Evolutionary conservation across 345 rosid genomes (phyloP).

Genomic region (Hevea brasiliensis): DNA sequence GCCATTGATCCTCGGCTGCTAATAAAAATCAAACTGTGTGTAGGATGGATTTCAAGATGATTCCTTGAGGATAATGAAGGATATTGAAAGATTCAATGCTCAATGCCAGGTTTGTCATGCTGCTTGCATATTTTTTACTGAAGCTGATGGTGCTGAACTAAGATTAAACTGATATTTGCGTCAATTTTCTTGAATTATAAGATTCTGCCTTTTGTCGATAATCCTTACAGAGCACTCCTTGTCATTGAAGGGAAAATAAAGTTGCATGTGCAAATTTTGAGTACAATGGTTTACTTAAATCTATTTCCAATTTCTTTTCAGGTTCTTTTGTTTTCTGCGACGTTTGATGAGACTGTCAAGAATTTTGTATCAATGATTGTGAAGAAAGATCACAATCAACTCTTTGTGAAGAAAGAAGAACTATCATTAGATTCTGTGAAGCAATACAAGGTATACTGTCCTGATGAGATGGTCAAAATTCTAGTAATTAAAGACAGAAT

Average conservation of each 20-base stretch:
- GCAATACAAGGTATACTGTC: constrained; percentile 86
- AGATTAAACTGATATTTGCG: neutral
- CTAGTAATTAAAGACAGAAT: constrained; percentile 74
- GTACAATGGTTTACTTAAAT: neutral
- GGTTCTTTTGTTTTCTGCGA: constrained; percentile 95
- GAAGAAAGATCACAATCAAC: constrained; percentile 67
- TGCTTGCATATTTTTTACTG: constrained; percentile 10
- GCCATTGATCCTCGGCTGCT: constrained; percentile 11
- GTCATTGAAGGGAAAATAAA: neutral
- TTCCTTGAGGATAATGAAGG: constrained; percentile 84
- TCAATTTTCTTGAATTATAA: neutral
- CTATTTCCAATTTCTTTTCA: constrained; percentile 24
- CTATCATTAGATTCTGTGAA: constrained; percentile 78
- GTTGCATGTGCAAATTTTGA: neutral
- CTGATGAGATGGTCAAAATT: constrained; percentile 74
- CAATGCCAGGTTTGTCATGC: constrained; percentile 65
- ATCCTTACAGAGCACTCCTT: neutral
- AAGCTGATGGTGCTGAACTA: neutral
- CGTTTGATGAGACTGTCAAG: constrained; percentile 79
- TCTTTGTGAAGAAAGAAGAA: constrained; percentile 88
- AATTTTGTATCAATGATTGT: constrained; percentile 63
- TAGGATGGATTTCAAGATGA: constrained; percentile 96
- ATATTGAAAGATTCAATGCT: constrained; percentile 52
- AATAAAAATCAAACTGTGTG: constrained; percentile 14
- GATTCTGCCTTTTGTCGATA: neutral